A percentile compares a stretch with the other conserved stretches of the same genome.
These are phyloP conservation scores for Podospora pseudopauciseta DNA, from an alignment of 495 filamentous ascomycete genomes.

Conservation along the genomic window DNA sequence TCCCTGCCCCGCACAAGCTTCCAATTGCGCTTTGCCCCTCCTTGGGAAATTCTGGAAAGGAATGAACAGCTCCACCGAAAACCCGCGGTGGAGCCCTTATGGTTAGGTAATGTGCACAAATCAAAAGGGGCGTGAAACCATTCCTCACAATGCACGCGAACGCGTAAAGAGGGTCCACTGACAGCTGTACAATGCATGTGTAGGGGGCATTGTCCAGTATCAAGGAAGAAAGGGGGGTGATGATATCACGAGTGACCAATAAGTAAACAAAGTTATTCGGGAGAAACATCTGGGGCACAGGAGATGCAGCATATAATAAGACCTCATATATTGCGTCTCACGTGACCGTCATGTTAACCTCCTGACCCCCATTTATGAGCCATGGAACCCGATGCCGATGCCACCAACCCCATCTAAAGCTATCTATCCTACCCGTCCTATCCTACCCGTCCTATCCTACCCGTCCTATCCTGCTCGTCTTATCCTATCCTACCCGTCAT, in stretches of 20 bases:
- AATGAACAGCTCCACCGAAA: neutral
- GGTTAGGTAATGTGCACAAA: neutral
- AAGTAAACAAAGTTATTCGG: neutral
- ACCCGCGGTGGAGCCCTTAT: neutral
- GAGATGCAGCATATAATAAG: neutral
- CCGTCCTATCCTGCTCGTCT: neutral
- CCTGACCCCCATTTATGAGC: neutral
- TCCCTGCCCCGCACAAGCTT: neutral
- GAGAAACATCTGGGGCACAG: neutral
- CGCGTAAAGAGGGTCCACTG: neutral
- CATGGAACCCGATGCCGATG: neutral
- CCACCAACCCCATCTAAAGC: neutral
- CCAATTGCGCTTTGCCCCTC: neutral
- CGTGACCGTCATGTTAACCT: neutral
- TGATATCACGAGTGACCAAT: neutral
- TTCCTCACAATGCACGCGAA: neutral
- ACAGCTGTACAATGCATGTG: neutral
- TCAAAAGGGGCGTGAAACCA: neutral
- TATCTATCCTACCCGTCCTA: neutral
- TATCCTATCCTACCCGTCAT: neutral
- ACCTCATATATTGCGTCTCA: neutral
- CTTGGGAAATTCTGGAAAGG: neutral
- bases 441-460: neutral
- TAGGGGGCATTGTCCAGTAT: neutral
- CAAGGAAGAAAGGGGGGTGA: neutral